Evolutionary conservation across 1,139 yeast species (phyloP).

Genomic region (Hemisphaericaspora xylanilytica): DNA sequence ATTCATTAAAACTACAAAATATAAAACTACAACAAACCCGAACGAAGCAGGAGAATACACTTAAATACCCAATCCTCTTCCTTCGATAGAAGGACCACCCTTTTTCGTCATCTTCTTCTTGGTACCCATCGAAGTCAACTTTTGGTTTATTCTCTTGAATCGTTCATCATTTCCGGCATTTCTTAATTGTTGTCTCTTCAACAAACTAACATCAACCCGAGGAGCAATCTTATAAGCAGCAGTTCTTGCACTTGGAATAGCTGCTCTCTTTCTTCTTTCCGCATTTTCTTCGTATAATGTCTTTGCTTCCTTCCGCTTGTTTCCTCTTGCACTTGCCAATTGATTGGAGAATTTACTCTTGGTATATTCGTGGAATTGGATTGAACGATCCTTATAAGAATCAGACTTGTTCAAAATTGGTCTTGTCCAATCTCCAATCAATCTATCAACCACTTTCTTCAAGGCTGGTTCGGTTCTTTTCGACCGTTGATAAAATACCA

Average conservation of each 20-base stretch:
- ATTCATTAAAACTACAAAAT: slow-evolving; percentile 6
- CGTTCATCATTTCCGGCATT: slow-evolving; percentile 71
- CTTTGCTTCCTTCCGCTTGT: slow-evolving; percentile 41
- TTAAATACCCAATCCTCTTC: slow-evolving; percentile 56
- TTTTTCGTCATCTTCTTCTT: slow-evolving; percentile 52
- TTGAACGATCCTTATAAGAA: slow-evolving; percentile 84
- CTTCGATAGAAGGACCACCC: slow-evolving; percentile 79
- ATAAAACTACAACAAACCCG: not conserved
- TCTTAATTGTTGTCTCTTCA: slow-evolving; percentile 36
- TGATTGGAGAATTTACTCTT: slow-evolving; percentile 53
- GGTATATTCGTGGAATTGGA: slow-evolving; percentile 70
- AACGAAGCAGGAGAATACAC: not conserved
- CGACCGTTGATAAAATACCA: slow-evolving; percentile 89
- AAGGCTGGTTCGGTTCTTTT: slow-evolving; percentile 84
- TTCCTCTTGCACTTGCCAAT: slow-evolving; percentile 34
- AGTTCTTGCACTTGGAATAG: slow-evolving; percentile 86
- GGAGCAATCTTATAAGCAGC: slow-evolving; percentile 93
- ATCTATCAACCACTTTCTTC: slow-evolving; percentile 83
- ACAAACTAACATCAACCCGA: slow-evolving; percentile 52
- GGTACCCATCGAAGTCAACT: slow-evolving; percentile 46
- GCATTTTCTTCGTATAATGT: slow-evolving; percentile 86
- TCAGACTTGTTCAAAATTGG: slow-evolving; percentile 96
- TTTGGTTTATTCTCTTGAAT: slow-evolving; percentile 67
- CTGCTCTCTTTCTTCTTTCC: slow-evolving; percentile 90
- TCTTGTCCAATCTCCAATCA: slow-evolving; percentile 97